These are phyloP conservation scores for Huntiella bhutanensis DNA, from an alignment of 2,329 filamentous ascomycete genomes.

Conservation along the genomic window DNA sequence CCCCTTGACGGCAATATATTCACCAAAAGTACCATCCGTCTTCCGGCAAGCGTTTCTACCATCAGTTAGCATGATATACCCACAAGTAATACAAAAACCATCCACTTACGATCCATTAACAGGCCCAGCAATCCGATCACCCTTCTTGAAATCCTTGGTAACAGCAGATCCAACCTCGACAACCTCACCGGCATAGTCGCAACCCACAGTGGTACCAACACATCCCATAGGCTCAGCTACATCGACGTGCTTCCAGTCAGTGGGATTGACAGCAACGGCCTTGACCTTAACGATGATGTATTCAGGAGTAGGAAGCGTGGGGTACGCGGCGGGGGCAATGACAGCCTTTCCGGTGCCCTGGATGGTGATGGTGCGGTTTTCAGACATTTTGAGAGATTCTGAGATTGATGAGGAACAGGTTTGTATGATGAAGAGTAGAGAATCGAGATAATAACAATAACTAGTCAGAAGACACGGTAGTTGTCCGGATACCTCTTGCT, in stretches of 20 bases:
- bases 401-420: too few relatives aligned
- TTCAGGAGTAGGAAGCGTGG: constrained; percentile 14
- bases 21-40: constrained; percentile 25
- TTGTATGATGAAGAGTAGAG: too few relatives aligned
- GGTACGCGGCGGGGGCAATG: constrained; percentile 16
- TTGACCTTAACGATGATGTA: constrained; percentile 19
- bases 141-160: constrained; percentile 25
- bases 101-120: constrained; percentile 19
- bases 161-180: constrained; percentile 26
- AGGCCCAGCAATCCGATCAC: constrained; percentile 27
- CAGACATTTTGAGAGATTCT: background rate
- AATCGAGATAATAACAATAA: too few relatives aligned
- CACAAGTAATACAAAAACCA: background rate
- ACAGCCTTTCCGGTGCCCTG: constrained; percentile 14
- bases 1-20: constrained; percentile 22
- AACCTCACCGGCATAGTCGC: constrained; percentile 29
- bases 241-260: constrained; percentile 20
- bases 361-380: constrained; percentile 5
- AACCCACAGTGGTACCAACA: constrained; percentile 19
- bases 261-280: constrained; percentile 21
- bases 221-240: constrained; percentile 13
- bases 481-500: too few relatives aligned
- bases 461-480: too few relatives aligned
- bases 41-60: constrained; percentile 13
- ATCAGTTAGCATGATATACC: background rate